Evolutionary conservation across 1,139 yeast species (phyloP), one percentile per base, ranked within the genome.

Genomic region (Pichia sp.): DNA sequence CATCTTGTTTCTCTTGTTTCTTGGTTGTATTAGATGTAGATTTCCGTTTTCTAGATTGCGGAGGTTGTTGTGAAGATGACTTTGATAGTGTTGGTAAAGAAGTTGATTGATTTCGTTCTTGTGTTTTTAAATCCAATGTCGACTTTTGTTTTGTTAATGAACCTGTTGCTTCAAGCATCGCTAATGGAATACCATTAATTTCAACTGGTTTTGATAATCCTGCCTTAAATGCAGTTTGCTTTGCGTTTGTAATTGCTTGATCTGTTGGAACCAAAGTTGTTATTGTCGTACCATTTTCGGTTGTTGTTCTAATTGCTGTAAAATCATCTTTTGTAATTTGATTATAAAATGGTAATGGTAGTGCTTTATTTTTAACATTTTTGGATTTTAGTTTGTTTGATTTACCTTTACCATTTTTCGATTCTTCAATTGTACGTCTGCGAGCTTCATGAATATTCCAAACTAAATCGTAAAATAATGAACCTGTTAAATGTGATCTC

Each of bases 391-490:
- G 47, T 9, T 58, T 54, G 5, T 47, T 46, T 11, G 49, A 50
- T 10, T 51, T 53, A 18, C 54, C 54, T 19, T 53, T 47, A 25
- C 39, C 45, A 9, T 43, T 43, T 30, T 59, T 58, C 19, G 58
- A 53, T 61, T 63, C 57, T 2, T 73, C 73, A 49, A 80, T 67
- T 19, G 84, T 81, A 55, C 96, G 73, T 65, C 97, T 75, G 66
- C 96, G 75, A 0, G 96, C 96, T 65, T 91, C 97, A 67, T 91
- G 97, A 48, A 91, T 87, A 65, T 96, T 87, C 93, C 96, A 90
- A 22, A 91, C 93, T 53, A 91, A 75, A 68, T 91, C 98, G 66
- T 91, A 91, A 63, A 91, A 91, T 52, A 91, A 70, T 0, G 96
- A 89, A 0, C 95, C 96, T 0, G 96, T 87, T 61, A 91, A 73